Evolutionary conservation across 1,139 yeast species (phyloP), one percentile per base, ranked within the genome.

Genomic region (Suhomyces taliae): DNA sequence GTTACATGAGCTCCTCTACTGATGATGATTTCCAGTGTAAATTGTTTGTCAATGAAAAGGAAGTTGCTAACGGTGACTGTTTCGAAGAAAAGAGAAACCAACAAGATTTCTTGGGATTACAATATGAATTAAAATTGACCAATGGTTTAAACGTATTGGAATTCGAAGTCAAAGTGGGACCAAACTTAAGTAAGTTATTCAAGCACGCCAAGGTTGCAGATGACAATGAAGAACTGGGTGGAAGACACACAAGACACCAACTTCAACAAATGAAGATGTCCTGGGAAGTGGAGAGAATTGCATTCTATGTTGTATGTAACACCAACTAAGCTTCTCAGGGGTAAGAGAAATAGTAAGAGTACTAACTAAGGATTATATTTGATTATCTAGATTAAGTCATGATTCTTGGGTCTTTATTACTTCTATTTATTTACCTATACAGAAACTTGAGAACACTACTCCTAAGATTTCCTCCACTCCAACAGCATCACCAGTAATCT

Each of bases 401-500:
- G 2, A 19, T 19, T 19, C 24, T 19, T 6, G 24, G 3, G 24
- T 6, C 24, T 19, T 2, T 19, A 19, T n/a, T 43, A 34, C 33
- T 15, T 34, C 45, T 71, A 93, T 65, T 93, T 71, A 93, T 65
- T 93, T 93, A 6, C 99, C 99, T 38, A 93, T 90, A 65, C 99
- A 93, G 62, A 93, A 95, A 53, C 83, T 87, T 6, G 96, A 84
- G 62, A 93, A 93, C 0, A 93, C 95, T 3, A 88, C 93, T 0
- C 95, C 97, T 9, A 95, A 70, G 1, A 95, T 83, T 60, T 93
- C 99, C 59, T 93, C 98, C 0, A 91, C 78, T 0, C 96, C 96
- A 11, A 93, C 83, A 0, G 90, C 81, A 40, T 87, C 87, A 0
- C 99, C 99, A 0, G 97, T 90, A 34, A 93, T 87, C 59, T 85